Evolutionary conservation across 2,329 filamentous ascomycete species (phyloP), one percentile per base, ranked within the genome.

Genomic region (Fragosphaeria purpurea): DNA sequence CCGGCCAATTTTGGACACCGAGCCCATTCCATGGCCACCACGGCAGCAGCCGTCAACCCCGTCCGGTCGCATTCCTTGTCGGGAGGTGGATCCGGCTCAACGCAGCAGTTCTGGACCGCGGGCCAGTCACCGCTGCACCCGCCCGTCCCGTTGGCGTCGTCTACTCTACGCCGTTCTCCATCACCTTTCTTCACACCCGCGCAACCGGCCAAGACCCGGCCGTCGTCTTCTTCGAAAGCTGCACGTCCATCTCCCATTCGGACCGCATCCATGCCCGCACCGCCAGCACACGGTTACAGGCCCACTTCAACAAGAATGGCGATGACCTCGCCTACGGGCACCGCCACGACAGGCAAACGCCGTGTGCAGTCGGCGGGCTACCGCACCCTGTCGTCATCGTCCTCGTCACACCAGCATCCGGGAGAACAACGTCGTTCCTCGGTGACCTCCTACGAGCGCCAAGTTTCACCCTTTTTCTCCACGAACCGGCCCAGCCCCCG

Each of bases 181-280:
- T 58, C 56, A 30, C 56, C 56, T 4, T 56, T 56, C 7, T 43
- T 52, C 31, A 35, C 47, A 35, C 44, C 47, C 37, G 37, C 46
- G 1, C 22, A 22, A 22, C 22, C 22, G 22, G 22, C 22, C 22
- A 22, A 11, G 4, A 6, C 6, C 5, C 40, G 9, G 33, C 13
- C 30, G 10, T 13, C 41, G 1, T 42, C 50, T 11, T 11, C 52
- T 31, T 38, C 32, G 4, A 22, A 22, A 22, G 12, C 47, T 22
- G n/a, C 73, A 13, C 66, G 68, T 33, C 74, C 75, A 4, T 67
- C 72, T 5, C 70, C 71, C 41, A 64, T 75, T 30, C 75, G 79
- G 50, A 79, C 75, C 4, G 62, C 63, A 1, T 82, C 79, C 0
- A 67, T 80, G 59, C 76, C 79, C 3, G 41, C 46, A 1, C 50